These are phyloP conservation scores for Hyaloscypha bicolor DNA, from an alignment of 495 filamentous ascomycete genomes.

Conservation along the genomic window DNA sequence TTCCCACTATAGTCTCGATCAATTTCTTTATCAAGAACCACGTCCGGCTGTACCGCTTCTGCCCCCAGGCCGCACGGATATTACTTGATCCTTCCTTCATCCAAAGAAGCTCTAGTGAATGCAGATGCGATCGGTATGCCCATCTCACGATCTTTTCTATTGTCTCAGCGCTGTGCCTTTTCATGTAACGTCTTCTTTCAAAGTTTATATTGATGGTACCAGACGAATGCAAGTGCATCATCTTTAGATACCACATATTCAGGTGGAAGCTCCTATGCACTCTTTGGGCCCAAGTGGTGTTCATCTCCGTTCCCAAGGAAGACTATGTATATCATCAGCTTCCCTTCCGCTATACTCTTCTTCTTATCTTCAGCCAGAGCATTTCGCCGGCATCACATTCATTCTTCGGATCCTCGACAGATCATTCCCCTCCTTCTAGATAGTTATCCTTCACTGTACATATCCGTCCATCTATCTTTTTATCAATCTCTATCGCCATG, in stretches of 20 bases:
- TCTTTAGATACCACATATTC: background rate
- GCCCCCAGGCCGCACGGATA: background rate
- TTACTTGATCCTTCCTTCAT: constrained; percentile 8
- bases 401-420: constrained; percentile 21
- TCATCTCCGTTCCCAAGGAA: constrained; percentile 13
- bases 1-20: background rate
- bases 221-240: background rate
- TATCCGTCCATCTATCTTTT: constrained; percentile 14
- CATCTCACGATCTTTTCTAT: too few relatives aligned
- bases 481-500: constrained; percentile 33
- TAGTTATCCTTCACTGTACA: constrained; percentile 32
- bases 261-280: background rate
- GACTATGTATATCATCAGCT: constrained; percentile 28
- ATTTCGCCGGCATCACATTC: constrained; percentile 12
- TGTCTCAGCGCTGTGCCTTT: background rate
- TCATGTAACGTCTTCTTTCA: constrained; percentile 37
- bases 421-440: constrained; percentile 26
- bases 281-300: constrained; percentile 4
- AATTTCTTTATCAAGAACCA: background rate
- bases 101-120: background rate
- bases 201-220: constrained; percentile 5
- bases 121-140: too few relatives aligned
- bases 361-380: constrained; percentile 19
- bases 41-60: background rate
- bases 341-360: constrained; percentile 18